A percentile compares a stretch with the other conserved stretches of the same genome.
phyloP scores from a whole-genome alignment of 23 red algal genomes.

The Chondrus crispus region DNA sequence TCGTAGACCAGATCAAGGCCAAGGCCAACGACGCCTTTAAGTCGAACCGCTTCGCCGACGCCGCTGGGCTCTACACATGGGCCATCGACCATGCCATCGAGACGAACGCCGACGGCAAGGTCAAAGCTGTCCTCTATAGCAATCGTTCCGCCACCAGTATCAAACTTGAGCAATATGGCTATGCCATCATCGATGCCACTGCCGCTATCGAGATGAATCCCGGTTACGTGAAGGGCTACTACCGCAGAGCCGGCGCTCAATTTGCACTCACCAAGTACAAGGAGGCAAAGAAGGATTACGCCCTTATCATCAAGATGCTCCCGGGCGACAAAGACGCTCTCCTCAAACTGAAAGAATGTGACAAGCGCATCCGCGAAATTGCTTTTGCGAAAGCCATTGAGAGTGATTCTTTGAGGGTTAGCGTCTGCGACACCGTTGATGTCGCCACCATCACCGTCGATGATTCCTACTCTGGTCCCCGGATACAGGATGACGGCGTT shows the following conservation, averaged over 20 bases:
- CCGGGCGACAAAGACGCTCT: constrained; percentile 80
- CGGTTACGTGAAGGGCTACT: constrained; percentile 85
- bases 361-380: constrained; percentile 66
- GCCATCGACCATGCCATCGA: constrained; percentile 22
- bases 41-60: constrained; percentile 19
- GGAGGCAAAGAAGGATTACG: constrained; percentile 82
- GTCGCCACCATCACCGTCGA: constrained; percentile 62
- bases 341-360: constrained; percentile 91
- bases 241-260: constrained; percentile 78
- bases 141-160: constrained; percentile 59
- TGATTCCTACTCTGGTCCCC: constrained; percentile 81
- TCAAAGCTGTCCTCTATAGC: constrained; percentile 48
- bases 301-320: constrained; percentile 43
- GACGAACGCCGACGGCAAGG: not conserved
- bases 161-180: constrained; percentile 89
- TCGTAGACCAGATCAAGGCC: constrained; percentile 22
- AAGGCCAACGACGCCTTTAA: constrained; percentile 50
- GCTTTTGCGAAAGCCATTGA: constrained; percentile 94
- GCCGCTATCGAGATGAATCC: constrained; percentile 57
- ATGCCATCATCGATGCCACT: constrained; percentile 84
- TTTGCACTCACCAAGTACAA: constrained; percentile 89
- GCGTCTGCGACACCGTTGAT: constrained; percentile 67
- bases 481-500: constrained; percentile 40
- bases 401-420: constrained; percentile 46
- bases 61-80: constrained; percentile 19